Percentiles rank a stretch among this genome's conserved stretches.
Evolutionary conservation across 31 red algal genomes (phyloP).

Genomic region (Endocladia muricata): DNA sequence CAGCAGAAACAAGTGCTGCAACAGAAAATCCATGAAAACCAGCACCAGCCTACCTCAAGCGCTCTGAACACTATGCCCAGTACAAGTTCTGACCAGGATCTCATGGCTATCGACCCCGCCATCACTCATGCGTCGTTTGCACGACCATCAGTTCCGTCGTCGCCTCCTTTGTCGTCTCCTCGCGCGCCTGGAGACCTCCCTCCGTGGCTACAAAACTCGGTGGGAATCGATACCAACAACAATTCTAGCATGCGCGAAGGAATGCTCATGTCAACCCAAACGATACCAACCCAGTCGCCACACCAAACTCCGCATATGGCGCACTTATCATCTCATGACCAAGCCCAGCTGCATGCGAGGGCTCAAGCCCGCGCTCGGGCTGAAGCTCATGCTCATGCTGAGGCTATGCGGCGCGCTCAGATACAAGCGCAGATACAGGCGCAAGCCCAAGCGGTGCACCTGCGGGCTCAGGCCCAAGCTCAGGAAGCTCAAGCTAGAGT

Average conservation of each 20-base stretch:
- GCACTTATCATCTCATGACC: constrained; percentile 15
- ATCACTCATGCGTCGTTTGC: constrained; percentile 69
- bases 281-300: constrained; percentile 5
- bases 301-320: not conserved
- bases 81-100: constrained; percentile 43
- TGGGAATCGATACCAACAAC: not conserved
- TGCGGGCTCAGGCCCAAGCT: constrained; percentile 27
- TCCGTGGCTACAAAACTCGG: constrained; percentile 23
- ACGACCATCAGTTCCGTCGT: constrained; percentile 4
- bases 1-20: no score
- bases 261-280: constrained; percentile 10
- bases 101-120: constrained; percentile 70
- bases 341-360: constrained; percentile 37
- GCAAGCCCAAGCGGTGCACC: constrained; percentile 21
- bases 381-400: constrained; percentile 28
- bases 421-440: constrained; percentile 33
- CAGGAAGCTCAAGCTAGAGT: constrained; percentile 36
- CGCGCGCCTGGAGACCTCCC: constrained; percentile 7
- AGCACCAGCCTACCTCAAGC: not conserved
- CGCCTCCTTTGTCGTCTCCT: constrained; percentile 3
- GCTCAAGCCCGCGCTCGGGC: constrained; percentile 43
- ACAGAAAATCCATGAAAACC: not conserved
- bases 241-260: constrained; percentile 2
- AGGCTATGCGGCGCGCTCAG: constrained; percentile 28
- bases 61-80: not conserved